phyloP scores from a whole-genome alignment of 2,329 filamentous ascomycete genomes.

The Beauveria rudraprayagi region DNA sequence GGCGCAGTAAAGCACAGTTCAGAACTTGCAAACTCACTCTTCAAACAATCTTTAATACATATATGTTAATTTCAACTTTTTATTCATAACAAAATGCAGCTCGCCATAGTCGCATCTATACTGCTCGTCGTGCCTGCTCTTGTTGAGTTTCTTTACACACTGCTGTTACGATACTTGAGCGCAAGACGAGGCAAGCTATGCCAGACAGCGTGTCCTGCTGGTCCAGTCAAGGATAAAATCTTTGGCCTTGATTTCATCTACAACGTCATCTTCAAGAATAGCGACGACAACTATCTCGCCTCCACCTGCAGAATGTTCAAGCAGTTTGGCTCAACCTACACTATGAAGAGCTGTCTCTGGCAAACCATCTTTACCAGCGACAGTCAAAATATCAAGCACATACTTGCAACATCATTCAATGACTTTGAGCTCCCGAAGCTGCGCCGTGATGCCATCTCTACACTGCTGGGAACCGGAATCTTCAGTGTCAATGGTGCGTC shows the following conservation, averaged over 20 bases:
- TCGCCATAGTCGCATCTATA: neutral
- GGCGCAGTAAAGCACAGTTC: neutral
- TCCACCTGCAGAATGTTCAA: constrained; percentile 20
- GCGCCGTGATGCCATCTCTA: constrained; percentile 28
- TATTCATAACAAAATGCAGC: neutral
- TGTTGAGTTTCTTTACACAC: constrained; percentile 15
- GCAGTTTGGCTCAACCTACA: constrained; percentile 25
- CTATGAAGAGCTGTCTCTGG: constrained; percentile 25
- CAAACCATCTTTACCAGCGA: constrained; percentile 33
- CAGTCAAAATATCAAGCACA: constrained; percentile 45
- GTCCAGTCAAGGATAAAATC: constrained; percentile 22
- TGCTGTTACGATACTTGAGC: constrained; percentile 10
- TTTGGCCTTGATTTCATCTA: constrained; percentile 29
- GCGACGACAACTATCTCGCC: constrained; percentile 22
- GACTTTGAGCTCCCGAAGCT: constrained; percentile 37
- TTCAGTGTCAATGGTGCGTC: constrained; percentile 39
- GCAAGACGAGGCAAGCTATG: constrained; percentile 17
- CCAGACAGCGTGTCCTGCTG: constrained; percentile 16
- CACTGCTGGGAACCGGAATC: constrained; percentile 37
- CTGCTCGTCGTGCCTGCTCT: constrained; percentile 6
- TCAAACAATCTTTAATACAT: too few relatives aligned
- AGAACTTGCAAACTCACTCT: too few relatives aligned
- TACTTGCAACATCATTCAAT: constrained; percentile 43
- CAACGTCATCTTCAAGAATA: constrained; percentile 19
- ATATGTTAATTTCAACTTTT: neutral